Percentiles rank a stretch among this genome's conserved stretches.
Evolutionary conservation across 164 flowering plant species (phyloP).

Genomic region (Berberis thunbergii): DNA sequence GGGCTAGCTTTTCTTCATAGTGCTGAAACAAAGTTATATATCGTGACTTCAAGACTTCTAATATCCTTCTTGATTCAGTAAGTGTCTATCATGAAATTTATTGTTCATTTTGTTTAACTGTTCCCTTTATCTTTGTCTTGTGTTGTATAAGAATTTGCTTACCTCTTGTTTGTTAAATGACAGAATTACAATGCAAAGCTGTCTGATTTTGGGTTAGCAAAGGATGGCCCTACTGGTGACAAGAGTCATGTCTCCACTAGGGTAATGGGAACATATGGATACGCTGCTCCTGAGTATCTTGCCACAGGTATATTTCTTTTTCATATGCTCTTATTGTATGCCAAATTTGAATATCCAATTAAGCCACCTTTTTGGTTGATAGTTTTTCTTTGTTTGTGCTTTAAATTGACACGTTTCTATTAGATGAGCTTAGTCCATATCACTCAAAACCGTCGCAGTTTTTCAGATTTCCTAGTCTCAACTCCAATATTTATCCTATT

Average conservation of each 20-base stretch:
- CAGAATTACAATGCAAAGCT: conserved; percentile 74
- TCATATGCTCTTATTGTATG: not conserved
- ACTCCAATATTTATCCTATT: too few species aligned
- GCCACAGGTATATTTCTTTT: conserved; percentile 50
- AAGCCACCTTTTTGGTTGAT: not conserved
- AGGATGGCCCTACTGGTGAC: conserved; percentile 77
- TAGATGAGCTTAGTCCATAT: too few species aligned
- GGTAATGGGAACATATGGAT: conserved; percentile 87
- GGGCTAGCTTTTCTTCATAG: conserved; percentile 83
- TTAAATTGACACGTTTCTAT: not conserved
- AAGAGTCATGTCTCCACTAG: conserved; percentile 80
- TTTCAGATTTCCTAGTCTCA: too few species aligned
- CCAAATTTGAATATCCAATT: not conserved
- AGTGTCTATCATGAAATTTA: conserved; percentile 8
- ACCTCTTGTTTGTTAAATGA: conserved; percentile 2
- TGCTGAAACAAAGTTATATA: conserved; percentile 65
- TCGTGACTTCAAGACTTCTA: conserved; percentile 70
- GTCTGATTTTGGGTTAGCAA: conserved; percentile 87
- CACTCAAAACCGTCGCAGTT: too few species aligned
- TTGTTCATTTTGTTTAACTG: not conserved
- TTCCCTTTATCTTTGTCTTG: too few species aligned
- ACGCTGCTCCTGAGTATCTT: conserved; percentile 87
- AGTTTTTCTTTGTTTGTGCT: not conserved
- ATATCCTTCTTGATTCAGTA: conserved; percentile 70
- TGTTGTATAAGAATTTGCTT: too few species aligned